Evolutionary conservation across 179 eudicot species (phyloP), one percentile per base, ranked within the genome.

Genomic region (Amaranthus tricolor): DNA sequence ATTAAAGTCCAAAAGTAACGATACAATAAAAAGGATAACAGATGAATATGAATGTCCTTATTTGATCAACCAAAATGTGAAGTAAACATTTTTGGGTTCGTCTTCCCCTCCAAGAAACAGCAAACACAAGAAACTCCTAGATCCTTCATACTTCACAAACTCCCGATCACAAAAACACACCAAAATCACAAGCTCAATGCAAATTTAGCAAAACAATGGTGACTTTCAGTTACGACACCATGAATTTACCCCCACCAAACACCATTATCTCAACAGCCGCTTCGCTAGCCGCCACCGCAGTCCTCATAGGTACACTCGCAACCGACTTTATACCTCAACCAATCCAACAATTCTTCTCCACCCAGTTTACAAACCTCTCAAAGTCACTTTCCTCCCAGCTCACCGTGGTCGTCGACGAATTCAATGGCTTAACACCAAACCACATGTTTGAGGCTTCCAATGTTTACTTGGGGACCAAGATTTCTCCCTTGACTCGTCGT

Each of bases 371-470:
- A 7, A 17, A 19, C 60, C 7, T 80, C 6, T 15, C 76, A 11
- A 71, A 75, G 21, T 43, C 76, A 7, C 21, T 80, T 13, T 17
- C 68, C 68, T 64, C 82, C 21, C 68, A 71, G 21, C 15, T 71
- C 73, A 71, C 73, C 17, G 65, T 80, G 0, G 76, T 74, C 0
- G 58, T 77, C 50, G 84, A 81, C 6, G 78, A 81, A 16, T 77
- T 62, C 54, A 59, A 75, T 19, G 82, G 76, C 6, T 13, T 80
- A 8, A 45, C 79, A 2, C 82, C 82, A 0, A 80, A 80, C 16
- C 73, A 80, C 1, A 72, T 80, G 83, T 80, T 80, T 47, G 70
- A 76, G 2, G 60, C 79, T 0, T 71, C 83, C 2, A 66, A 54
- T 12, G 19, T 31, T 31, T 80, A 80, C 72, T 71, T 80, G 66